A percentile compares a stretch with the other conserved stretches of the same genome.
These are phyloP conservation scores for Candida methanosorbosa DNA, from an alignment of 805 yeast genomes.

Conservation along the genomic window DNA sequence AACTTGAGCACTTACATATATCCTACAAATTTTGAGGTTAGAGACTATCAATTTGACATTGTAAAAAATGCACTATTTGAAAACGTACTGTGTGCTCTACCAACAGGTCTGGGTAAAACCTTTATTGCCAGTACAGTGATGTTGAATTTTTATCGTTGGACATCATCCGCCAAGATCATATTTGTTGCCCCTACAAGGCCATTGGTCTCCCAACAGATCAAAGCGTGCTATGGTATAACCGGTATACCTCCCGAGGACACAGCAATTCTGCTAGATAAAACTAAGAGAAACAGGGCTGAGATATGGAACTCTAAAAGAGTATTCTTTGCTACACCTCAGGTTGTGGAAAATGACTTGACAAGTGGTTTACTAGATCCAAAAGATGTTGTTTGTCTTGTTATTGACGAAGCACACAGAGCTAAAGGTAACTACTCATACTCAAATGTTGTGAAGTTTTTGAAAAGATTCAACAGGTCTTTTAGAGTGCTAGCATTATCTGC, in stretches of 20 bases:
- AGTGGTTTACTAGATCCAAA: conserved; percentile 72
- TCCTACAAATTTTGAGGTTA: conserved; percentile 74
- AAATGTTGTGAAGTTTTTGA: conserved; percentile 63
- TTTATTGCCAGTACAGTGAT: conserved; percentile 92
- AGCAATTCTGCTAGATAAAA: conserved; percentile 60
- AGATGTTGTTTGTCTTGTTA: conserved; percentile 62
- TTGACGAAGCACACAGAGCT: conserved; percentile 96
- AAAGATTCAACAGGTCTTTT: conserved; percentile 54
- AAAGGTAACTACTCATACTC: conserved; percentile 86
- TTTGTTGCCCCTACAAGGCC: conserved; percentile 98
- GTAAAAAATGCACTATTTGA: conserved; percentile 62
- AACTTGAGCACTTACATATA: conserved; percentile 50
- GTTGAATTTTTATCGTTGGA: conserved; percentile 87
- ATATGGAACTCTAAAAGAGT: conserved; percentile 77
- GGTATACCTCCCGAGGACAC: conserved; percentile 74
- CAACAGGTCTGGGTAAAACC: conserved; percentile 97
- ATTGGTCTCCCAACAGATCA: conserved; percentile 90
- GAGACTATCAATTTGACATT: conserved; percentile 86
- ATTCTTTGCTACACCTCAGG: conserved; percentile 94
- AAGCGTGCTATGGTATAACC: conserved; percentile 81
- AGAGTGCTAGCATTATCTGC: conserved; percentile 87
- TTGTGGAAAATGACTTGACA: conserved; percentile 81
- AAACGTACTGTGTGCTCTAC: conserved; percentile 81
- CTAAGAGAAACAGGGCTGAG: conserved; percentile 49
- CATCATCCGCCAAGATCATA: conserved; percentile 64